Evolutionary conservation across 2,329 filamentous ascomycete genomes (phyloP).

Genomic region (Aspergillus japonicus): DNA sequence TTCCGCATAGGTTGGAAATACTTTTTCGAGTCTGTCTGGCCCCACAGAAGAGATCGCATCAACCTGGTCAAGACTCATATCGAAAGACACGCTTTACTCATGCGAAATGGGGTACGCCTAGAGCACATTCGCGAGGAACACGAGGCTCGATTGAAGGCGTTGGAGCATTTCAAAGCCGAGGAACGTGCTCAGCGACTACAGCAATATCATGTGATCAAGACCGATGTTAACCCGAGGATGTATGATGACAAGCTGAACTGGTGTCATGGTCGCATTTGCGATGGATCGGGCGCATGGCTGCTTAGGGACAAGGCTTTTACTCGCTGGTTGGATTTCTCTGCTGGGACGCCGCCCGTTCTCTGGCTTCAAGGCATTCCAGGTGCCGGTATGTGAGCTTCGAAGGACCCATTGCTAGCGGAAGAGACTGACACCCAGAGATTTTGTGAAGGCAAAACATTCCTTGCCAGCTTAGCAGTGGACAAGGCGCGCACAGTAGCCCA

Average conservation of each 20-base stretch:
- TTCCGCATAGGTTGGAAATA: conserved; percentile 7
- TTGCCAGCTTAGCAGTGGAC: too few species aligned
- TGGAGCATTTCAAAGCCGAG: conserved; percentile 8
- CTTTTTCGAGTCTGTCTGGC: conserved; percentile 11
- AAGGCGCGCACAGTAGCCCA: too few species aligned
- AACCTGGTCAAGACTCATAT: conserved; percentile 4
- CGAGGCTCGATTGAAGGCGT: conserved; percentile 1
- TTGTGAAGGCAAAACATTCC: too few species aligned
- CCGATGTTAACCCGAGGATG: neutral
- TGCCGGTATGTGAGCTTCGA: conserved; percentile 10
- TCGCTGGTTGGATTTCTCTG: conserved; percentile 1
- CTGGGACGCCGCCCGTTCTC: neutral
- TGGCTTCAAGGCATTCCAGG: conserved; percentile 28
- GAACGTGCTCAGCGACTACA: conserved; percentile 2
- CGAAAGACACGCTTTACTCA: conserved; percentile 6
- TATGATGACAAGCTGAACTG: conserved; percentile 8
- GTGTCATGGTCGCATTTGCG: neutral
- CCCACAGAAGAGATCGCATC: neutral
- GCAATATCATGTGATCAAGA: conserved; percentile 1
- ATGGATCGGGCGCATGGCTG: conserved; percentile 7
- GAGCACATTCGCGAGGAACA: conserved; percentile 7
- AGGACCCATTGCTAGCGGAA: too few species aligned
- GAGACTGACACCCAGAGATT: too few species aligned
- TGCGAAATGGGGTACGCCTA: conserved; percentile 11
- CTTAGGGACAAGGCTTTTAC: conserved; percentile 7